Evolutionary conservation across 371 early-diverging fungal genomes (phyloP).

Genomic region (Rhizomucor miehei): DNA sequence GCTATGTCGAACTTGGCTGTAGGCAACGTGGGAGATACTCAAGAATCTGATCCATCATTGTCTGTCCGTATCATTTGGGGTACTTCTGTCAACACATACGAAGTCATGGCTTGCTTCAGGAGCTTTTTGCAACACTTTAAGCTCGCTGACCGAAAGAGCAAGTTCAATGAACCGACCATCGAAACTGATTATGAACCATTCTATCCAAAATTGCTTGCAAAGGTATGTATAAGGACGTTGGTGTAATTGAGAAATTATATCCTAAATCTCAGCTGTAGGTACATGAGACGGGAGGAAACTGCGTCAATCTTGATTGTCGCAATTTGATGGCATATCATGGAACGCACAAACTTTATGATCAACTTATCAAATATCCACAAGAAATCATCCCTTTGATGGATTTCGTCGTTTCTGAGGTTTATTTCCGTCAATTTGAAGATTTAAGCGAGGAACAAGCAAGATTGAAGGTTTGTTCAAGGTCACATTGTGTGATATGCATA

Average conservation of each 20-base stretch:
- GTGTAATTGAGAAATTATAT: constrained; percentile 5
- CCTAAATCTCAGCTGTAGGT: constrained; percentile 43
- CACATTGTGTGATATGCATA: not conserved
- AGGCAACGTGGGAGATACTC: constrained; percentile 20
- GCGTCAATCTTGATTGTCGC: constrained; percentile 88
- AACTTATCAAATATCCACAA: constrained; percentile 94
- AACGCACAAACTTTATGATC: constrained; percentile 71
- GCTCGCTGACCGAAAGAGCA: constrained; percentile 57
- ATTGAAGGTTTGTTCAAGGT: constrained; percentile 20
- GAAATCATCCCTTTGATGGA: constrained; percentile 98
- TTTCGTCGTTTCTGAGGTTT: constrained; percentile 81
- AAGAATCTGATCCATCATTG: constrained; percentile 45
- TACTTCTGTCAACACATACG: constrained; percentile 94
- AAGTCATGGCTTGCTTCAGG: constrained; percentile 85
- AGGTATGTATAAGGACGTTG: constrained; percentile 11
- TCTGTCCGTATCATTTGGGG: constrained; percentile 93
- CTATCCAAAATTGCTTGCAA: constrained; percentile 63
- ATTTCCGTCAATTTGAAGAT: constrained; percentile 69
- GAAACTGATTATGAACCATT: constrained; percentile 62
- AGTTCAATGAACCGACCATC: constrained; percentile 24
- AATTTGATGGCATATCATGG: constrained; percentile 77
- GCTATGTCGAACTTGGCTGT: constrained; percentile 5
- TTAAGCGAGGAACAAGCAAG: constrained; percentile 48
- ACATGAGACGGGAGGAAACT: constrained; percentile 51
- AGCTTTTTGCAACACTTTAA: constrained; percentile 87